Base-by-base conservation (phyloP, 2,329 filamentous ascomycete genomes). In the Paracamarosporium sp. region DNA sequence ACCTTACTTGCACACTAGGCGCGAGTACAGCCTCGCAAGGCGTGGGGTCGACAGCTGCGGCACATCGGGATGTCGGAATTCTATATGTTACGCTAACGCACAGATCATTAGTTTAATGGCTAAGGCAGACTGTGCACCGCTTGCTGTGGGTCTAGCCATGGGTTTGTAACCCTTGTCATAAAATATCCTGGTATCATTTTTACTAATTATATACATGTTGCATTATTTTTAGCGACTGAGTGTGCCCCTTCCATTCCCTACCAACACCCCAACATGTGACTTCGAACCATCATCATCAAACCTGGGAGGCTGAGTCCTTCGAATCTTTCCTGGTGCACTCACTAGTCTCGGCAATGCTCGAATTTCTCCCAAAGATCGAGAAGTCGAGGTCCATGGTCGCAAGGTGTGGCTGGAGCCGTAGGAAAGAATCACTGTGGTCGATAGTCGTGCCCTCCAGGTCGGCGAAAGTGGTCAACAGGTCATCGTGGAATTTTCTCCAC, bases 371-470 rank as follows among this genome's bases (percentile, higher is more conserved):
- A 13, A 40, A 53, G 15, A 17, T 36, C 9, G 50, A 53, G 20
- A 45, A 53, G 13, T 53, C 50, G 17, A 53, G 35, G 27, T 45
- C 50, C 31, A 53, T 53, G 2, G 50, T 53, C 27, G 40, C 28
- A 1, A 53, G 50, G 17, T 53, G 50, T 9, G 50, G 31, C 27
- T 53, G 50, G 8, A 53, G 27, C 7, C 22, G 50, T 25, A 45
- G 44, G 27, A 47, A 44, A 9, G 50, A 53, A 15, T 20, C 28
- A 15, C 17, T 15, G 8, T 25, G 9, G n/a, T 53, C 15, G 31
- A 50, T 20, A 25, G 40, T 45, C 5, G 50, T 44, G 17, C 50
- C 50, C 38, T 53, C 50, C 20, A 53, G 38, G 20, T 53, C 50
- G 17, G 50, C 17, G 28, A 53, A 53, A 1, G 50, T 53, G 17